These are phyloP conservation scores for Plasmopara halstedii DNA, from an alignment of 352 stramenopile species.

Conservation along the genomic window DNA sequence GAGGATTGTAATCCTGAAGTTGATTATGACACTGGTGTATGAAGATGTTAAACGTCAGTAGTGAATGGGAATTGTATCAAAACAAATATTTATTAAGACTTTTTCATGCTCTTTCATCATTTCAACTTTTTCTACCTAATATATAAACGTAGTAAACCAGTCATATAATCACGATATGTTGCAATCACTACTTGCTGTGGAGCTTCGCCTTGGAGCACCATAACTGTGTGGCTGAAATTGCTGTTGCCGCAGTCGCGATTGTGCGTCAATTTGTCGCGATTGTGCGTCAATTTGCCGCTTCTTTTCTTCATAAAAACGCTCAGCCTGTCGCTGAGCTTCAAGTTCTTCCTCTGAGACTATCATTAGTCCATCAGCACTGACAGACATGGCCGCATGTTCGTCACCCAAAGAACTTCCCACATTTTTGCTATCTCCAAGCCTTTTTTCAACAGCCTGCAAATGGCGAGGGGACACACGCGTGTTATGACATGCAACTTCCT, in stretches of 20 bases:
- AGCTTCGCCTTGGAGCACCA: conserved; percentile 9
- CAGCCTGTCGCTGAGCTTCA: conserved; percentile 58
- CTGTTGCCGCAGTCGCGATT: conserved; percentile 26
- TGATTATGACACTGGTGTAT: conserved; percentile 33
- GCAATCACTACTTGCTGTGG: conserved; percentile 30
- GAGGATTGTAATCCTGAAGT: conserved; percentile 58
- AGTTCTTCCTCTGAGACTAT: conserved; percentile 56
- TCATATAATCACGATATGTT: conserved; percentile 36
- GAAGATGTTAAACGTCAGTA: too few species aligned
- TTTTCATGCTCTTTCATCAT: conserved; percentile 1
- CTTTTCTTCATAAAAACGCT: conserved; percentile 66
- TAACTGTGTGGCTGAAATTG: conserved; percentile 14
- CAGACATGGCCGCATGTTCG: conserved; percentile 35
- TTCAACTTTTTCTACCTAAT: too few species aligned
- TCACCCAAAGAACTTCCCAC: background rate
- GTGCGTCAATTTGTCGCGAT: conserved; percentile 30
- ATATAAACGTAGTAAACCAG: too few species aligned
- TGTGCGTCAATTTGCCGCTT: conserved; percentile 43
- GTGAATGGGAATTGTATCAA: too few species aligned
- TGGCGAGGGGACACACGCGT: conserved; percentile 13
- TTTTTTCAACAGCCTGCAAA: conserved; percentile 11
- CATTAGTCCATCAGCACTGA: conserved; percentile 41
- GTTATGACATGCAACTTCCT: conserved; percentile 25
- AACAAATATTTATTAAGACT: conserved; percentile 27
- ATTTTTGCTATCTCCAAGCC: conserved; percentile 1